Evolutionary conservation across 75 land plant genomes (phyloP).

Genomic region (Cupressus sempervirens): DNA sequence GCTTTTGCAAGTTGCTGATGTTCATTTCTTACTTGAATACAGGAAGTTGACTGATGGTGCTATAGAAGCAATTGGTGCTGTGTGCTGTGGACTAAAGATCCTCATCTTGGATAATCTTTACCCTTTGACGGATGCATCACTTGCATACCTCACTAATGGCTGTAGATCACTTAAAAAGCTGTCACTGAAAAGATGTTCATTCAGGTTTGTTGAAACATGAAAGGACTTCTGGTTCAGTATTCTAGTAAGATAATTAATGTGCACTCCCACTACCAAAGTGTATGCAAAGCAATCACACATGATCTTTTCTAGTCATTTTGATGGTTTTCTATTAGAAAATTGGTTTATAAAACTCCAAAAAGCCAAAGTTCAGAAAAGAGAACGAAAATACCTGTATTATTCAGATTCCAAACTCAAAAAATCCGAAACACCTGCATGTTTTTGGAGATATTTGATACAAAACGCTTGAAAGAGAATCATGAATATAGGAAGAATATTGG

Average conservation of each 20-base stretch:
- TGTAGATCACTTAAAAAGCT: slow-evolving; percentile 41
- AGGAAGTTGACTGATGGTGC: slow-evolving; percentile 59
- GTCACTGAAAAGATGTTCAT: slow-evolving; percentile 33
- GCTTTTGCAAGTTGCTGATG: not conserved
- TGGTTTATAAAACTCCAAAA: not conserved
- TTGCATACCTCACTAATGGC: slow-evolving; percentile 50
- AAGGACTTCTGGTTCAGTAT: not conserved
- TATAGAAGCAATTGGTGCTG: slow-evolving; percentile 38
- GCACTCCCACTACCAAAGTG: not conserved
- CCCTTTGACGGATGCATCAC: slow-evolving; percentile 49
- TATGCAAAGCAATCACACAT: not conserved
- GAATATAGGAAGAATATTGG: not conserved
- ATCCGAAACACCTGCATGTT: not conserved
- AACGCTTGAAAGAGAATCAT: not conserved
- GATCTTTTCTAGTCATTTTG: not conserved
- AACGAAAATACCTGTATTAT: too few relatives aligned
- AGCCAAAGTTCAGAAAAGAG: not conserved
- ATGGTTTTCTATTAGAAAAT: not conserved
- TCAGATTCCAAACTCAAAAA: not conserved
- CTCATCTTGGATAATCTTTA: slow-evolving; percentile 35
- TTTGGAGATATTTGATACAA: not conserved
- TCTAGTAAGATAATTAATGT: not conserved
- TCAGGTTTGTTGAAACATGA: slow-evolving; percentile 42
- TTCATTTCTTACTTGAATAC: slow-evolving; percentile 14
- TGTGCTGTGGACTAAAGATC: slow-evolving; percentile 34